A percentile compares a stretch with the other conserved stretches of the same genome.
Conservation (phyloP, 2,329 filamentous ascomycete genomes). For the Sarocladiaceae sp. region DNA sequence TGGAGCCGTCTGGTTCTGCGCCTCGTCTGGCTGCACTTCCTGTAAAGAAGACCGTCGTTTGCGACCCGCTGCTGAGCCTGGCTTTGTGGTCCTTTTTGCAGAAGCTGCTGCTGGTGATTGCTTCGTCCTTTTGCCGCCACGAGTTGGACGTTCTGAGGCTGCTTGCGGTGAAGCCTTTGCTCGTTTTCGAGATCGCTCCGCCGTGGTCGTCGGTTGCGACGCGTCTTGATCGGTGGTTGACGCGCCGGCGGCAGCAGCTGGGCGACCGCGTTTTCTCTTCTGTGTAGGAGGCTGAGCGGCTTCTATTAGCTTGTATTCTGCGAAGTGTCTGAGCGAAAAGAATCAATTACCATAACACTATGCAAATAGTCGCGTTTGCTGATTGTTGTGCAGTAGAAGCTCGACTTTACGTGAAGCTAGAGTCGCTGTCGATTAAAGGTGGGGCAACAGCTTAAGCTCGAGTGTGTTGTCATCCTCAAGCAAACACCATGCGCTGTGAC, state of each 20-base stretch:
- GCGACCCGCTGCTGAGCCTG: background rate
- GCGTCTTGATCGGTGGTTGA: slow-evolving; percentile 1
- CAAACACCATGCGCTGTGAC: background rate
- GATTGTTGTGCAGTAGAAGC: background rate
- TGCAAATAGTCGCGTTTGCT: background rate
- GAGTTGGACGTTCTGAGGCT: background rate
- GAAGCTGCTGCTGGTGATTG: background rate
- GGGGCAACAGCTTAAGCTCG: background rate
- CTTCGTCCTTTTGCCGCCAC: background rate
- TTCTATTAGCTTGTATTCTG: no score
- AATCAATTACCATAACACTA: background rate
- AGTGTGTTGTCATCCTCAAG: background rate
- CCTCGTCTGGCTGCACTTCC: background rate
- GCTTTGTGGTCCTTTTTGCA: background rate
- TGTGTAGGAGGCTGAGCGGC: background rate
- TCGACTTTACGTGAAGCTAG: background rate
- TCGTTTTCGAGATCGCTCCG: slow-evolving; percentile 3
- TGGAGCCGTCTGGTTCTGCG: background rate
- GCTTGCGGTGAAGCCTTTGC: background rate
- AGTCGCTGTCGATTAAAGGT: slow-evolving; percentile 1
- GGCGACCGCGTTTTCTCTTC: slow-evolving; percentile 32
- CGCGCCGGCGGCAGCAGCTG: slow-evolving; percentile 1
- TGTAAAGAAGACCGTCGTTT: background rate
- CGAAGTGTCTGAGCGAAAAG: no score
- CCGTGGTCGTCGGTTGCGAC: background rate